Base-by-base conservation (phyloP, 306 rosid genomes). In the Rosa multiflora region DNA sequence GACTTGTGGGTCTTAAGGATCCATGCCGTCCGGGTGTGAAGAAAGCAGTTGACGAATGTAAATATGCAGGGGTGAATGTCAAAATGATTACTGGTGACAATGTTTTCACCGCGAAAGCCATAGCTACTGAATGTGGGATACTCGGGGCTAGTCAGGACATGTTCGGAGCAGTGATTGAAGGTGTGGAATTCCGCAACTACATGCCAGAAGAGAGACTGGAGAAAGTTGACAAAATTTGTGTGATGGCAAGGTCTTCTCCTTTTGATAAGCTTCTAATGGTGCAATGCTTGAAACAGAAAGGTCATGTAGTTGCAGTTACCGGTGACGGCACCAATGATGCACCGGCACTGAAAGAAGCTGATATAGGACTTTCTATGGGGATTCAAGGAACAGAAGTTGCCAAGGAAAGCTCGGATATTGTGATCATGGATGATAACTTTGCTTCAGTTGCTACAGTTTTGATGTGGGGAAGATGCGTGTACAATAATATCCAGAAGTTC, bases 31-130 rank as follows among this genome's bases (percentile, higher is more conserved):
- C 76, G 0, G 82, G 84, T 15, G 86, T 73, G 78, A 76, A 29
- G 69, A 64, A 77, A n/a, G 86, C 84, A 0, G 86, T 86, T 32
- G 80, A 68, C 37, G 76, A 23, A 26, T 86, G 86, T 43, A 84
- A 78, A 53, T 4, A 67, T 35, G 82, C 84, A 4, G 86, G 88
- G 0, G 79, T 85, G 8, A 69, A 70, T 8, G 47, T 85, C 74
- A 82, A 82, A 64, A 85, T 85, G 88, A 85, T 82, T 63, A 85
- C 84, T 0, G 86, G 88, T 0, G 88, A 85, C 82, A 73, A 79
- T 44, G 14, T 85, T 35, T 85, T 82, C 75, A 82, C 84, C 1
- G 82, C 86, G 10, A 79, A 49, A 79, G 84, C 84, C 20, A 82
- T 82, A 26, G 86, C 86, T n/a, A 52, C 72, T 0, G 80, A 85